phyloP scores from a whole-genome alignment of 768 basidiomycete species.

The Lentinula aciculospora region DNA sequence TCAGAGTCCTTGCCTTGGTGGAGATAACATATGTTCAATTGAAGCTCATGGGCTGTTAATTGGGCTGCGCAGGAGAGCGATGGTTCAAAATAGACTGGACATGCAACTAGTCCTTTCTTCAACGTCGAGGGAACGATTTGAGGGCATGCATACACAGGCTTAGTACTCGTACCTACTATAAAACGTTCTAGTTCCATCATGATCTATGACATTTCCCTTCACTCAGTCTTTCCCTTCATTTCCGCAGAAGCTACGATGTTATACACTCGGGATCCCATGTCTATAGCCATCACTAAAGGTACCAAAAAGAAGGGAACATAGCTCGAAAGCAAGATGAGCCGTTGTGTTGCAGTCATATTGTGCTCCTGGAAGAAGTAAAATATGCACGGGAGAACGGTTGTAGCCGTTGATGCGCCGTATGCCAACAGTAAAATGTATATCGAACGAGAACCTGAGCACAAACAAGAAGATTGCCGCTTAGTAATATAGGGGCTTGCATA shows the following conservation, averaged over 20 bases:
- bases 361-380: slow-evolving; percentile 43
- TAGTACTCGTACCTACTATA: no score
- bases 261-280: slow-evolving; percentile 33
- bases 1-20: no score
- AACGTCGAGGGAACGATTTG: no score
- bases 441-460: slow-evolving; percentile 33
- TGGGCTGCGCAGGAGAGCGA: no score
- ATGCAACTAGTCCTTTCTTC: no score
- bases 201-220: neutral
- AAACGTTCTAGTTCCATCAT: neutral
- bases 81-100: no score
- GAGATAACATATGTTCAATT: no score
- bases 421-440: slow-evolving; percentile 62
- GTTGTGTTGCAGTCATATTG: slow-evolving; percentile 22
- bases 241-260: neutral
- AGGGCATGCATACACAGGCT: no score
- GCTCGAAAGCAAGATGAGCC: slow-evolving; percentile 38
- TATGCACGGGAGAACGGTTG: slow-evolving; percentile 73
- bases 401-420: slow-evolving; percentile 75
- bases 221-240: neutral
- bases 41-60: no score
- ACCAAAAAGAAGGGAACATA: slow-evolving; percentile 60
- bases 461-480: neutral
- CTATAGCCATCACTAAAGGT: slow-evolving; percentile 49
- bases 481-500: neutral